Conservation (phyloP, 2,329 filamentous ascomycete genomes). For the Fusarium pseudograminearum region DNA sequence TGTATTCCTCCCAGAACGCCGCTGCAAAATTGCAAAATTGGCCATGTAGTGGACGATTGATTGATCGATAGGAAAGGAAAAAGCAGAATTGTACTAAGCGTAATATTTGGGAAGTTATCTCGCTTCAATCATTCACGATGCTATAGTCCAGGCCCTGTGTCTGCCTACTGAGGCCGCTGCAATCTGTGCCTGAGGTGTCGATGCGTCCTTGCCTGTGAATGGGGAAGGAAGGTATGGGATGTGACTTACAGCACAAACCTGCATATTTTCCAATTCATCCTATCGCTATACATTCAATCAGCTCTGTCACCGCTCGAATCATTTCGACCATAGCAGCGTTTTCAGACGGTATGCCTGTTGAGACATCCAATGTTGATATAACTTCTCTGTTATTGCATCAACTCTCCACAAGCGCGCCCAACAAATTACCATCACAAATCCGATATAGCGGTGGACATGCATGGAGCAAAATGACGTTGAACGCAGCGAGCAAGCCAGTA, state of each 20-base stretch:
- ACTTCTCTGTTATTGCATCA: neutral
- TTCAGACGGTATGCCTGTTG: neutral
- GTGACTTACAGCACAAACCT: conserved; percentile 19
- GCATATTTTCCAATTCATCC: neutral
- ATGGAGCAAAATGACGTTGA: neutral
- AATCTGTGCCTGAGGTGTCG: conserved; percentile 35
- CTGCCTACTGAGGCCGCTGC: conserved; percentile 6
- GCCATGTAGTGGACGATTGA: neutral
- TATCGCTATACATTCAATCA: neutral
- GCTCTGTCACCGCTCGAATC: neutral
- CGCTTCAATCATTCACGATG: neutral
- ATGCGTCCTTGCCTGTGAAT: neutral
- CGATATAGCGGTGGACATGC: conserved; percentile 17
- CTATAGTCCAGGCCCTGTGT: neutral
- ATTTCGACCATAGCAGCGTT: neutral
- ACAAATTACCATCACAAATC: conserved; percentile 9
- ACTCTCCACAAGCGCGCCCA: conserved; percentile 32
- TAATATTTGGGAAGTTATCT: neutral
- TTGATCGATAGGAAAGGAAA: neutral
- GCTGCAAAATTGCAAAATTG: neutral
- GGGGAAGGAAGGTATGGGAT: neutral
- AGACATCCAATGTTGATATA: conserved; percentile 1
- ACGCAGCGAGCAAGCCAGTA: neutral
- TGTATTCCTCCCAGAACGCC: neutral
- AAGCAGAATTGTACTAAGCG: neutral